Base-by-base conservation (phyloP, 495 filamentous ascomycete species). In the Podospora pseudopauciseta region DNA sequence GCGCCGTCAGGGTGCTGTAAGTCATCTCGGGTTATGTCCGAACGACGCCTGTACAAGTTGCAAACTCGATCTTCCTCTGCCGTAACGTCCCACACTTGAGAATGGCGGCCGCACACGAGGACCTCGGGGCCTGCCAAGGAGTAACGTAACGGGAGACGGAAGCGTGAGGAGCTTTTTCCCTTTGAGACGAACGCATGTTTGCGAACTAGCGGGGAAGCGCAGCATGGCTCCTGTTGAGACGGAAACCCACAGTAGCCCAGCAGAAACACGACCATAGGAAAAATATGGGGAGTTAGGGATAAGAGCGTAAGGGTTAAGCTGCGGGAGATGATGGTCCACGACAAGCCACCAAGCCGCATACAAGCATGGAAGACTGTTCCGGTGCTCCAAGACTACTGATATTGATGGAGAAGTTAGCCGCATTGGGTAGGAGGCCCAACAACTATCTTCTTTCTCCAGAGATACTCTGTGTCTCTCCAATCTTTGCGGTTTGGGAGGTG, bases 11-110 rank as follows among this genome's bases (percentile, higher is more conserved):
- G 9, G 39, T 53, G 55, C 32, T 53, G 61, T 26, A 39, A 23
- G 56, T 68, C 55, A 60, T 68, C 61, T 64, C 62, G 28, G 13
- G 67, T 44, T 55, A 23, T 57, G 39, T 62, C 19, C 61, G 20
- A 32, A 39, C 59, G 19, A 5, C 67, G 54, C 20, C 27, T 58
- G 34, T 20, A 57, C 63, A 56, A 60, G 26, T 53, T 63, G 30
- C 32, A 32, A 39, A 60, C 23, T 44, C 65, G 57, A 61, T 61
- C 34, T 60, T 23, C 4, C 56, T 44, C 13, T 60, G 65, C 57
- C 20, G 57, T 30, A 5, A 3, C 56, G 27, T 49, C 32, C 2
- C 11, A 56, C 9, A 11, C 39, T 49, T 49, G 39, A 49, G 7
- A 49, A 11, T 16, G 39, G 9, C 39, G 5, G 9, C 39, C 13